Base-by-base conservation (phyloP, 805 yeast species). In the Hanseniaspora nectarophila region DNA sequence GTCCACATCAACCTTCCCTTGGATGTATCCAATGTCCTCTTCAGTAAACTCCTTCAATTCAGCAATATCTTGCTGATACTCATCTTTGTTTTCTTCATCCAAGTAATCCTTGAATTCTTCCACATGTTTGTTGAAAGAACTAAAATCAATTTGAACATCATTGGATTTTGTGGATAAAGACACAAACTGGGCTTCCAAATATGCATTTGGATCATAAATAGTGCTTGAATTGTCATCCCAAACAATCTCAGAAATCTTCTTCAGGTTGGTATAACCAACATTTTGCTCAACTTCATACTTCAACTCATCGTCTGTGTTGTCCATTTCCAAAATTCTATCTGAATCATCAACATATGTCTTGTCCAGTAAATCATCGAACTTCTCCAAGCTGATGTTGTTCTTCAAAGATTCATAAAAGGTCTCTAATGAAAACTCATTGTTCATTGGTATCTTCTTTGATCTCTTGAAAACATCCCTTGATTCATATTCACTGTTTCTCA, bases 181-280 rank as follows among this genome's bases (percentile, higher is more conserved):
- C 2, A n/a, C 10, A 29, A 10, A 24, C 20, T 49, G 53, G 3
- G 33, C 28, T 26, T 26, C 31, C 21, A 49, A 34, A 35, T 24
- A 49, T 4, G 6, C 18, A 3, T 9, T 21, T 6, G 53, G 53
- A 10, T 42, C 43, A 9, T 24, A 15, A 15, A 49, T 24, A 32
- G 44, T 44, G 16, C 12, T 4, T 0, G 53, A 42, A 20, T 15
- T n/a, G 15, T 33, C 34, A 15, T 42, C 42, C 53, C 53, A 49
- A 4, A 49, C 53, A 26, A 49, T 49, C 15, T 49, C 53, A 26
- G 53, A 42, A 3, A 49, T 12, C 18, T 34, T 49, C 15, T 42
- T 42, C 18, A 49, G n/a, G 15, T 49, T 49, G 1, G 20, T 43
- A 24, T 49, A 49, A 20, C 35, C 34, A 10, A 18, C 9, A 13